Evolutionary conservation across 2,329 filamentous ascomycete species (phyloP), one percentile per base, ranked within the genome.

Genomic region (Calonectria hawksworthii): DNA sequence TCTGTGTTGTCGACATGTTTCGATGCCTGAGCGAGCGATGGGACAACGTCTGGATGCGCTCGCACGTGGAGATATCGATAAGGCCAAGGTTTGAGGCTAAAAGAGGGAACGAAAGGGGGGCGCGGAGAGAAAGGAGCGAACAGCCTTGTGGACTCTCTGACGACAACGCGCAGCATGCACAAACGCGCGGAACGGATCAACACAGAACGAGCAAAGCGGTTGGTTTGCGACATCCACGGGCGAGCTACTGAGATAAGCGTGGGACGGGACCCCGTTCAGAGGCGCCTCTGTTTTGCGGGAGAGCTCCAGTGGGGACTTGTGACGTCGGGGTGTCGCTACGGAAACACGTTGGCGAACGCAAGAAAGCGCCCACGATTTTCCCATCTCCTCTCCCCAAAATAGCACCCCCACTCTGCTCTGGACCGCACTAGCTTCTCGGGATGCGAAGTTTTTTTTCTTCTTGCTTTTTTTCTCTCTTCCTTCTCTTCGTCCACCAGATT

Each of bases 291-390:
- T 54, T 70, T 71, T 71, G 51, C 30, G 74, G 69, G 56, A 70
- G 41, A 67, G 72, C 73, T 74, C 26, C 66, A 63, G 75, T 70
- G 75, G 75, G 63, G 70, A 52, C n/a, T 59, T 56, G 80, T 82
- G 81, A 82, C 80, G 80, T 80, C 75, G 75, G 54, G 52, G 65
- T 70, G 80, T 82, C 80, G 81, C 80, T 80, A 72, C 78, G 80
- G 80, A 81, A 83, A 83, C 81, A n/a, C 23, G 34, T 63, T 28
- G n/a, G 56, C 56, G 14, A 63, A 63, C 56, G 26, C 56, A 16
- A 63, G 30, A 28, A 13, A 63, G 56, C 56, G 34, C 56, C 56
- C 38, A 23, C n/a, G 23, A 51, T 67, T 52, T 67, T 52, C 59
- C 63, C 54, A 59, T 34, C 41, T 61, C 41, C 11, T 50, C 63